These are phyloP conservation scores for Salix caprea DNA, from an alignment of 345 rosid genomes.

Conservation along the genomic window DNA sequence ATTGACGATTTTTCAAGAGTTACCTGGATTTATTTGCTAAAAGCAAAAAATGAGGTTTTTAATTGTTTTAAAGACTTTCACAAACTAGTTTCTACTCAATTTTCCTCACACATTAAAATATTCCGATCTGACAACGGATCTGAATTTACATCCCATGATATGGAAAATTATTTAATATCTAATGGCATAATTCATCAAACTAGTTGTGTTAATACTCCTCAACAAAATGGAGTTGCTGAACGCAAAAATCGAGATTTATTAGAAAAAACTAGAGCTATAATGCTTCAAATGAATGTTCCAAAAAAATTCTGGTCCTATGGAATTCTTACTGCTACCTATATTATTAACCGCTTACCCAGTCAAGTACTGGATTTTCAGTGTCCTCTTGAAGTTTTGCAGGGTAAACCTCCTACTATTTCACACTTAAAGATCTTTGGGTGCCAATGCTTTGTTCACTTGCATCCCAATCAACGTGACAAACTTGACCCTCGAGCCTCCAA, in stretches of 20 bases:
- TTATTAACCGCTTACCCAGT: not conserved
- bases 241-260: not conserved
- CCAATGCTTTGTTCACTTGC: not conserved
- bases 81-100: not conserved
- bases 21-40: too few species aligned
- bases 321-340: not conserved
- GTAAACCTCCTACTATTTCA: not conserved
- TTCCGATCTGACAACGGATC: not conserved
- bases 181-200: not conserved
- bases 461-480: not conserved
- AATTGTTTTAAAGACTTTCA: not conserved
- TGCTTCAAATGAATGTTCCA: slow-evolving; percentile 2
- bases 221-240: not conserved
- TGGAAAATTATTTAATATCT: not conserved
- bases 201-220: not conserved
- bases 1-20: too few species aligned
- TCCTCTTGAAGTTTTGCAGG: not conserved
- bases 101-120: not conserved
- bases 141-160: not conserved
- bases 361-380: not conserved
- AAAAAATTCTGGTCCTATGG: too few species aligned
- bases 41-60: too few species aligned
- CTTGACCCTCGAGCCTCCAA: too few species aligned
- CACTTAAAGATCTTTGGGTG: not conserved
- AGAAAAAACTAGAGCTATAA: slow-evolving; percentile 1